phyloP scores from a whole-genome alignment of 2,329 filamentous ascomycete species.

The Colletotrichum melonis region DNA sequence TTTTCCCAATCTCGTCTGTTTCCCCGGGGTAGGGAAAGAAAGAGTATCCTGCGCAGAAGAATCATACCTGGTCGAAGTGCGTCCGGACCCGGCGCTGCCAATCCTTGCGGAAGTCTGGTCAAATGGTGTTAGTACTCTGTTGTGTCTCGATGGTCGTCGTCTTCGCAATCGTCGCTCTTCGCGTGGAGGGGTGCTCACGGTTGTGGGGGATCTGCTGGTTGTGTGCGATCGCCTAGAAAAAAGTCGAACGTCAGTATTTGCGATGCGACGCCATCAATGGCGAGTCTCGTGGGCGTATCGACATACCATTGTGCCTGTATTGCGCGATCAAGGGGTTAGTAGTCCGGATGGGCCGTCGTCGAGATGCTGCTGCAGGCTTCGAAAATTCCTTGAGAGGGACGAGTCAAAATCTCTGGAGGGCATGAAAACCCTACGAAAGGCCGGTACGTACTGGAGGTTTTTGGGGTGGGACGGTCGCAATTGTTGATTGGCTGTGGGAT shows the following conservation, averaged over 20 bases:
- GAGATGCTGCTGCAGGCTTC: slow-evolving; percentile 33
- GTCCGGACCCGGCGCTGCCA: slow-evolving; percentile 99
- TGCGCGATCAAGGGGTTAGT: slow-evolving; percentile 57
- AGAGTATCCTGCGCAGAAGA: background rate
- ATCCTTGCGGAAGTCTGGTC: slow-evolving; percentile 97
- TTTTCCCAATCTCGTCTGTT: slow-evolving; percentile 35
- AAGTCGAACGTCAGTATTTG: slow-evolving; percentile 31
- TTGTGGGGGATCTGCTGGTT: slow-evolving; percentile 98
- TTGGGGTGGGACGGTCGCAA: slow-evolving; percentile 3
- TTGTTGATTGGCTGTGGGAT: slow-evolving; percentile 2
- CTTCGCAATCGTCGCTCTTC: slow-evolving; percentile 41
- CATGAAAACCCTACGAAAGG: slow-evolving; percentile 54
- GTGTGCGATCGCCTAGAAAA: slow-evolving; percentile 87
- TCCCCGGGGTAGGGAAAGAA: slow-evolving; percentile 15
- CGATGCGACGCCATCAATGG: slow-evolving; percentile 1
- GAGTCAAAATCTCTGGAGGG: slow-evolving; percentile 54
- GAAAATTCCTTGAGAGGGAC: slow-evolving; percentile 45
- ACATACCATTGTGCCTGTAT: slow-evolving; percentile 65
- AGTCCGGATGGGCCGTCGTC: slow-evolving; percentile 34
- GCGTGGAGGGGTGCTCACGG: slow-evolving; percentile 68
- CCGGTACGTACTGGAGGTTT: slow-evolving; percentile 31
- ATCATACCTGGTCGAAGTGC: slow-evolving; percentile 98
- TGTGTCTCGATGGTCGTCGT: slow-evolving; percentile 31
- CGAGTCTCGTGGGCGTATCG: slow-evolving; percentile 10
- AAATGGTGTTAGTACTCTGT: slow-evolving; percentile 49